Evolutionary conservation across 108 stramenopile genomes (phyloP), one percentile per base, ranked within the genome.

Genomic region (Pseudonitzschia pungens): DNA sequence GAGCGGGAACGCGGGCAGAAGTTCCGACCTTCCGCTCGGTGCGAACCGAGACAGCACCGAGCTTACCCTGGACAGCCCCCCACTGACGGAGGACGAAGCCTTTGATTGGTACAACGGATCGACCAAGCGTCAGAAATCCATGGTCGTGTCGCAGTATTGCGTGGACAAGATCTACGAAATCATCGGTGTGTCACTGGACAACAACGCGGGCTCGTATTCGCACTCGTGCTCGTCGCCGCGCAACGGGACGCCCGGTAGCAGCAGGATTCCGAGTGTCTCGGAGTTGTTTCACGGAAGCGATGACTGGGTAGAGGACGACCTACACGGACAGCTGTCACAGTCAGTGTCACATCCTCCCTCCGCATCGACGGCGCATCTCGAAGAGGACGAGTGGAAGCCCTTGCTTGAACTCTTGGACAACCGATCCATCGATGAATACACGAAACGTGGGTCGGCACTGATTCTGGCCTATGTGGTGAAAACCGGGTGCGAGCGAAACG

Each of bases 301-400:
- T 18, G 29, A 62, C 32, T 29, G 31, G 14, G 32, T 16, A 7
- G 20, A 62, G 0, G 20, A 40, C 15, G n/a, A 33, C n/a, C n/a
- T n/a, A 18, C 40, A n/a, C 32, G n/a, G 40, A 4, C 32, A 33
- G n/a, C n/a, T n/a, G n/a, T n/a, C n/a, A n/a, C n/a, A n/a, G n/a
- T n/a, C n/a, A n/a, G n/a, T n/a, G n/a, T n/a, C n/a, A n/a, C n/a
- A n/a, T n/a, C n/a, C n/a, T n/a, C n/a, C n/a, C n/a, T n/a, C n/a
- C n/a, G n/a, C n/a, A n/a, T n/a, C n/a, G 28, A 2, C 33, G 16
- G 15, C 20, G 12, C 60, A 62, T 20, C 36, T 62, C 15, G 33
- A 62, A n/a, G 20, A 40, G 16, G 91, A 92, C 36, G 89, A 92
- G 26, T 92, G 91, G 91, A 87, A 88, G 65, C 76, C 78, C 26